A percentile compares a stretch with the other conserved stretches of the same genome.
Evolutionary conservation across 495 filamentous ascomycete genomes (phyloP).

Genomic region (Podospora conica): DNA sequence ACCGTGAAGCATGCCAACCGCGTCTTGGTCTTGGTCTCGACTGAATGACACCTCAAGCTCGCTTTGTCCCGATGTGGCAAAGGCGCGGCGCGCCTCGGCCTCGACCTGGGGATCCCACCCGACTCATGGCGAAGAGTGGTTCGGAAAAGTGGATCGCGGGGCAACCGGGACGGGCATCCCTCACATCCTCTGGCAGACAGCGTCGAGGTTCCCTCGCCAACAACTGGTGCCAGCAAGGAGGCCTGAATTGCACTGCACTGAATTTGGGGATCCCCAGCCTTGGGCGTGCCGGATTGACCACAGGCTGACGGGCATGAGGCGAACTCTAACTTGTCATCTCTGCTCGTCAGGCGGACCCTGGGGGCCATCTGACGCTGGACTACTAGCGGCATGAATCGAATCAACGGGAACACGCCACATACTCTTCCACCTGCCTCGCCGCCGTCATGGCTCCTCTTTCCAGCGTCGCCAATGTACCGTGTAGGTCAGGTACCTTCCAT

Average conservation of each 20-base stretch:
- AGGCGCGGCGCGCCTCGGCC: no score
- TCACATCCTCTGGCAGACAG: not conserved
- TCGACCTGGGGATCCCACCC: not conserved
- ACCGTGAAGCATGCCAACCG: not conserved
- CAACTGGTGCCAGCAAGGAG: not conserved
- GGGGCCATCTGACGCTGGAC: not conserved
- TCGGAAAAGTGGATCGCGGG: not conserved
- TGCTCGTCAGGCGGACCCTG: not conserved
- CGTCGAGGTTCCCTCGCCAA: not conserved
- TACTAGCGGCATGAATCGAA: not conserved
- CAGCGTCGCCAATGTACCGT: no score
- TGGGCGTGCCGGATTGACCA: not conserved
- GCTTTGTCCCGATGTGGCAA: not conserved
- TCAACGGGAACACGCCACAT: not conserved
- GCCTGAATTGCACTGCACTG: not conserved
- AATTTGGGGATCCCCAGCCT: not conserved
- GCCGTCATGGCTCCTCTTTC: no score
- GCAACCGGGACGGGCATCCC: not conserved
- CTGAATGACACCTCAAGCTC: not conserved
- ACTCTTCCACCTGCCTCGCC: no score
- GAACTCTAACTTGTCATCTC: not conserved
- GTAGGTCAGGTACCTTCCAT: no score
- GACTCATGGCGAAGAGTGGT: not conserved
- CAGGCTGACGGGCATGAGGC: not conserved
- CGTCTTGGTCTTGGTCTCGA: not conserved